phyloP scores from a whole-genome alignment of 305 asterid species.

The Rubia peregrina region DNA sequence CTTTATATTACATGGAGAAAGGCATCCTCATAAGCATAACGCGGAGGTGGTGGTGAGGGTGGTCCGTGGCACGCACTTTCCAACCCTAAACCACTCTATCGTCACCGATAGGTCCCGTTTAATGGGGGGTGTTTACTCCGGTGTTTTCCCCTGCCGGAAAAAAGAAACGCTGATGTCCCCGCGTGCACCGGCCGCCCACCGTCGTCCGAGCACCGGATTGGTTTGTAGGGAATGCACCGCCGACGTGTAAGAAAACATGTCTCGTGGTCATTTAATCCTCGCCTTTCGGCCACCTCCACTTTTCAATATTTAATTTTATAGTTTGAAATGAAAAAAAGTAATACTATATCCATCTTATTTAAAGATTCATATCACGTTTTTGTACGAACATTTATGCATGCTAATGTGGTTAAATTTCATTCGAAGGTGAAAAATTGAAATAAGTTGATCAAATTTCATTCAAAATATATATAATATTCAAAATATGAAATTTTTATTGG shows the following conservation, averaged over 20 bases:
- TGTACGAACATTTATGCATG: too few species aligned
- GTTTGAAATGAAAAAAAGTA: too few species aligned
- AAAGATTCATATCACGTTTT: too few species aligned
- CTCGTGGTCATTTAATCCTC: constrained; percentile 9
- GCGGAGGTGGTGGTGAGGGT: constrained; percentile 12
- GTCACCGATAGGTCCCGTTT: not conserved
- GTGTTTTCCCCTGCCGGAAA: constrained; percentile 1
- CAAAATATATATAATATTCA: too few species aligned
- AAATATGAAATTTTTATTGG: too few species aligned
- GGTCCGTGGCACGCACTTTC: not conserved
- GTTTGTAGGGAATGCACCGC: constrained; percentile 10
- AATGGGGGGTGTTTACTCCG: constrained; percentile 9
- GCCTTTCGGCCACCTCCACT: constrained; percentile 7
- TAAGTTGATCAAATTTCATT: too few species aligned
- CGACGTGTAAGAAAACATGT: constrained; percentile 9
- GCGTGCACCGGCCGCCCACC: not conserved
- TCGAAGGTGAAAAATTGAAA: too few species aligned
- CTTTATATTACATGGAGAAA: not conserved
- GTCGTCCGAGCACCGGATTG: not conserved
- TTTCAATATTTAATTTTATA: not conserved
- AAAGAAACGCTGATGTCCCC: constrained; percentile 12
- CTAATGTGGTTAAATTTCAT: too few species aligned
- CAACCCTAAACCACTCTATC: constrained; percentile 10
- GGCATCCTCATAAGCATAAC: not conserved
- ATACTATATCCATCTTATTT: too few species aligned